Percentiles rank a stretch among this genome's conserved stretches.
phyloP scores from a whole-genome alignment of 768 basidiomycete species.

The Boletus rubropictus region DNA sequence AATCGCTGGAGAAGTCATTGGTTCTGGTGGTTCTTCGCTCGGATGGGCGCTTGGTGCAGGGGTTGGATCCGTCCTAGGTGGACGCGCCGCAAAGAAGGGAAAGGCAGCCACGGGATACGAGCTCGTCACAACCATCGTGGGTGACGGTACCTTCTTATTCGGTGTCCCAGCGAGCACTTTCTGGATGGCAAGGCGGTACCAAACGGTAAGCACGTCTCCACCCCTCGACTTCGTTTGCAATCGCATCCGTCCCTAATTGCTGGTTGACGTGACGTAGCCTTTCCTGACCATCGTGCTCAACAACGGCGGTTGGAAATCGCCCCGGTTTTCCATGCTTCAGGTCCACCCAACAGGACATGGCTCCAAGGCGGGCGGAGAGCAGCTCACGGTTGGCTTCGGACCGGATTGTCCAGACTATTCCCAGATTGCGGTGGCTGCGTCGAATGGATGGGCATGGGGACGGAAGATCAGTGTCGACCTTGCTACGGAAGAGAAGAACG shows the following conservation, averaged over 20 bases:
- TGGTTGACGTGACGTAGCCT: constrained; percentile 37
- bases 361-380: constrained; percentile 36
- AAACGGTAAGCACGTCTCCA: constrained; percentile 42
- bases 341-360: constrained; percentile 59
- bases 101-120: constrained; percentile 36
- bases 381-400: constrained; percentile 60
- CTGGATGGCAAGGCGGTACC: constrained; percentile 69
- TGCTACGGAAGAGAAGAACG: constrained; percentile 19
- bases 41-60: constrained; percentile 67
- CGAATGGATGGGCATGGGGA: constrained; percentile 62
- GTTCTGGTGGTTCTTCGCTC: constrained; percentile 59
- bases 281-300: constrained; percentile 68
- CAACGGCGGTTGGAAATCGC: constrained; percentile 68
- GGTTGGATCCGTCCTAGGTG: constrained; percentile 52
- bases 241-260: background rate
- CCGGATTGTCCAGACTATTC: constrained; percentile 56
- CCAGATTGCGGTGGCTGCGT: constrained; percentile 61
- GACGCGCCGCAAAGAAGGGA: constrained; percentile 19
- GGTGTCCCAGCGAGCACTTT: constrained; percentile 59
- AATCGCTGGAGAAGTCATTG: constrained; percentile 43
- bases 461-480: constrained; percentile 32
- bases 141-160: constrained; percentile 68
- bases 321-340: constrained; percentile 58
- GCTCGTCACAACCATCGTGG: constrained; percentile 55
- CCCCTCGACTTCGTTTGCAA: background rate